Conservation (phyloP, 2,329 filamentous ascomycete species). For the Beauveria pseudobassiana region DNA sequence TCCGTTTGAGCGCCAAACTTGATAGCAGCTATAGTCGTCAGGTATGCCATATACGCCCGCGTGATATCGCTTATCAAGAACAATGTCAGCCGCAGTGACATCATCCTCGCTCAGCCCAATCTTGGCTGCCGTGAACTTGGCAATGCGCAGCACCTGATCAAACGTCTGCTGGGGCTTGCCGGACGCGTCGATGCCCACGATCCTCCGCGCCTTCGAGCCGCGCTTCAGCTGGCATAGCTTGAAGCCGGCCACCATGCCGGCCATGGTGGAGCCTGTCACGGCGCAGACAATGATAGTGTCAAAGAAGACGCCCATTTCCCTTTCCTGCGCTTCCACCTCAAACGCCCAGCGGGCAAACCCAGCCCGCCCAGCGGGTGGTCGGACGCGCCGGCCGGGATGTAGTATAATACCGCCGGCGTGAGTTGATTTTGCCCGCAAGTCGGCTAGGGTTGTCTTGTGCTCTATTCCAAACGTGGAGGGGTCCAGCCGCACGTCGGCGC, state of each 20-base stretch:
- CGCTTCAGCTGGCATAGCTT: constrained; percentile 47
- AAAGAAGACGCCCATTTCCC: constrained; percentile 54
- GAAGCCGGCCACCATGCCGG: constrained; percentile 66
- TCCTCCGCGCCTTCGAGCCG: constrained; percentile 38
- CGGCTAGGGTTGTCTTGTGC: constrained; percentile 54
- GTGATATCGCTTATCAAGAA: constrained; percentile 55
- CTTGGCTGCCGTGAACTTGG: constrained; percentile 52
- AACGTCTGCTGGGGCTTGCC: constrained; percentile 45
- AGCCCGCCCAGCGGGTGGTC: constrained; percentile 64
- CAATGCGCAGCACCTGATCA: constrained; percentile 60
- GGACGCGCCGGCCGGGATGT: constrained; percentile 63
- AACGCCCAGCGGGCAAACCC: constrained; percentile 67
- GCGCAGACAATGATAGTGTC: constrained; percentile 62
- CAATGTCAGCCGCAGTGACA: constrained; percentile 54
- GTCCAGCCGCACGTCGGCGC: constrained; percentile 55
- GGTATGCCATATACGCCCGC: constrained; percentile 62
- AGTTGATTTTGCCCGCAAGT: constrained; percentile 45
- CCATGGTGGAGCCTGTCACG: constrained; percentile 64
- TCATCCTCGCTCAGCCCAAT: constrained; percentile 54
- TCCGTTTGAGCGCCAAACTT: constrained; percentile 60
- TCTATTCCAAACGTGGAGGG: constrained; percentile 58
- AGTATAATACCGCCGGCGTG: constrained; percentile 51
- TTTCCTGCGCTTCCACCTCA: constrained; percentile 59
- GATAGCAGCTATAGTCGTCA: constrained; percentile 61
- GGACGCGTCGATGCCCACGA: constrained; percentile 57